Evolutionary conservation across 345 rosid species (phyloP).

Genomic region (Citrus trifoliata): DNA sequence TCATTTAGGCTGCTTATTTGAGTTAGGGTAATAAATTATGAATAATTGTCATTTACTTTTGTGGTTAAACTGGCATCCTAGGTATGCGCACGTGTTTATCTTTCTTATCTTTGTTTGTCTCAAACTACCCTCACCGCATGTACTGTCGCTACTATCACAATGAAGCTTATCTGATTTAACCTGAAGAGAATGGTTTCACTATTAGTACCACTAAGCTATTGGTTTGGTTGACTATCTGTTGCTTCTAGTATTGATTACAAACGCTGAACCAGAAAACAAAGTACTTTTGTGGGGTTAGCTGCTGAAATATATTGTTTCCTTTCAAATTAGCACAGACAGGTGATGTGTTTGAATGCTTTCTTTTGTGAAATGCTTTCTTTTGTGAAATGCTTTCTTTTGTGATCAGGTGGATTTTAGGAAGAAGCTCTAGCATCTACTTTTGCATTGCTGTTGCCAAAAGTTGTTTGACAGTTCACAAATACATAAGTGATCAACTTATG

Average conservation of each 20-base stretch:
- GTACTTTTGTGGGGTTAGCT: neutral
- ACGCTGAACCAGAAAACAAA: neutral
- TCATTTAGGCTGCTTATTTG: slow-evolving; percentile 11
- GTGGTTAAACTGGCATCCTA: neutral
- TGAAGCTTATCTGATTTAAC: neutral
- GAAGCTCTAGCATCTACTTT: neutral
- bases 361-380: neutral
- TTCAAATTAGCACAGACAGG: neutral
- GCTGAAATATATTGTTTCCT: neutral
- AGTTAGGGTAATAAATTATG: neutral
- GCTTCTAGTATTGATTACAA: neutral
- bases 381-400: neutral
- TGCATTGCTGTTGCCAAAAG: neutral
- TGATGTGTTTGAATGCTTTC: neutral
- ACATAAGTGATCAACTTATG: neutral
- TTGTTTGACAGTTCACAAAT: neutral
- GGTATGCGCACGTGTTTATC: neutral
- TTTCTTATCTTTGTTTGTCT: neutral
- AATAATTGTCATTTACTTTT: neutral
- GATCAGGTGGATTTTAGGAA: neutral
- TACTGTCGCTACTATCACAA: neutral
- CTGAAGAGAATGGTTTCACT: neutral
- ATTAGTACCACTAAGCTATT: neutral
- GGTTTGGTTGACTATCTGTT: neutral
- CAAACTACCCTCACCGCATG: too few species aligned